phyloP scores from a whole-genome alignment of 2,329 filamentous ascomycete genomes.

The Mycosphaerella sp. region DNA sequence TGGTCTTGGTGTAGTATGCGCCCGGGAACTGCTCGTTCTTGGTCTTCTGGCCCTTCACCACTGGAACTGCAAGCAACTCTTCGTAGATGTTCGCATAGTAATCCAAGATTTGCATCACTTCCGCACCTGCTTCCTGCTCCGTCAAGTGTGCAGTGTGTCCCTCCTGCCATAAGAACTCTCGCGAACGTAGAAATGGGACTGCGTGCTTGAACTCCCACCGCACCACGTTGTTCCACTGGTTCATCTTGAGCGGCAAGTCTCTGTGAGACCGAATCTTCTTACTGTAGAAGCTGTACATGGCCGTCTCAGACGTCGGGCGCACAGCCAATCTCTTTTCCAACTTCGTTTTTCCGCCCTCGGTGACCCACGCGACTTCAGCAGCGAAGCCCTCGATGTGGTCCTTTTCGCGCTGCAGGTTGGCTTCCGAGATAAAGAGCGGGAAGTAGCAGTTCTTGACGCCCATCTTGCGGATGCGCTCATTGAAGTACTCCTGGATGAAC shows the following conservation, averaged over 20 bases:
- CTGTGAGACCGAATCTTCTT: constrained; percentile 97
- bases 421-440: constrained; percentile 88
- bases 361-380: constrained; percentile 84
- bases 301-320: constrained; percentile 63
- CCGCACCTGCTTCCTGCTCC: constrained; percentile 69
- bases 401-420: constrained; percentile 81
- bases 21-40: constrained; percentile 98
- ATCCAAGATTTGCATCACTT: constrained; percentile 89
- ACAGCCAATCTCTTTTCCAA: constrained; percentile 74
- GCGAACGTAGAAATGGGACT: constrained; percentile 75
- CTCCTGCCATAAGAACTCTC: constrained; percentile 98
- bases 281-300: constrained; percentile 94
- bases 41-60: constrained; percentile 90
- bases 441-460: constrained; percentile 96
- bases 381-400: constrained; percentile 99
- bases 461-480: constrained; percentile 72
- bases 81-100: constrained; percentile 90
- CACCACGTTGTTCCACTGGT: constrained; percentile 96
- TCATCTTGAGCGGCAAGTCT: constrained; percentile 86
- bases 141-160: constrained; percentile 90
- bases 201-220: constrained; percentile 97
- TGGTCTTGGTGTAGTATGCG: constrained; percentile 91
- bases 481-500: constrained; percentile 53
- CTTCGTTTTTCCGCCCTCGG: constrained; percentile 83
- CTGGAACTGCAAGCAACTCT: constrained; percentile 86